These are phyloP conservation scores for Strobilomyces confusus DNA, from an alignment of 768 basidiomycete species.

Conservation along the genomic window DNA sequence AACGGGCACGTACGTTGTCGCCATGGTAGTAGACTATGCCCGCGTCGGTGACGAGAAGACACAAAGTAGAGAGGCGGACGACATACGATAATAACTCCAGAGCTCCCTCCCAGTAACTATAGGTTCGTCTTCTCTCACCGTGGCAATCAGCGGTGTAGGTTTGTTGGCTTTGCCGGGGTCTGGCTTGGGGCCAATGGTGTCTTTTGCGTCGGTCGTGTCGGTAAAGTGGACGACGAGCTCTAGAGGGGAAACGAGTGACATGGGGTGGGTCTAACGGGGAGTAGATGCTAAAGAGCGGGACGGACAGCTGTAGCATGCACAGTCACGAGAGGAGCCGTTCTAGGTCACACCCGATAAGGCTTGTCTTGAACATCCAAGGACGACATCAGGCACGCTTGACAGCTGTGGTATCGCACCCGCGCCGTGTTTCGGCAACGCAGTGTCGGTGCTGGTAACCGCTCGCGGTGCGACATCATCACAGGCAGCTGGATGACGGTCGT, in stretches of 20 bases:
- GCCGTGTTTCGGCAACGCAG: not conserved
- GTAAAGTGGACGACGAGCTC: not conserved
- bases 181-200: not conserved
- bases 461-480: not conserved
- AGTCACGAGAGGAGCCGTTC: conserved; percentile 2
- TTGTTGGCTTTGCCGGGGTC: conserved; percentile 8
- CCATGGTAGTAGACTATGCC: conserved; percentile 74
- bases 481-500: not conserved
- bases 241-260: conserved; percentile 9
- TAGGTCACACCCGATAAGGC: not conserved
- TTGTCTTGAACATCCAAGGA: not conserved
- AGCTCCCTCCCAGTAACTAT: conserved; percentile 68
- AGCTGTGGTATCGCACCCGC: not conserved
- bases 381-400: not conserved
- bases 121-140: conserved; percentile 52
- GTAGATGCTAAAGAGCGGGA: not conserved
- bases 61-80: not conserved
- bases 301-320: not conserved
- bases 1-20: conserved; percentile 53
- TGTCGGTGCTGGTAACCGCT: not conserved
- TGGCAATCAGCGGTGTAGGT: conserved; percentile 35
- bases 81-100: conserved; percentile 73
- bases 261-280: not conserved
- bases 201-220: conserved; percentile 9
- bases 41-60: not conserved